Evolutionary conservation across 768 basidiomycete species (phyloP), one percentile per base, ranked within the genome.

Genomic region (Pleurotus salmoneostramineus): DNA sequence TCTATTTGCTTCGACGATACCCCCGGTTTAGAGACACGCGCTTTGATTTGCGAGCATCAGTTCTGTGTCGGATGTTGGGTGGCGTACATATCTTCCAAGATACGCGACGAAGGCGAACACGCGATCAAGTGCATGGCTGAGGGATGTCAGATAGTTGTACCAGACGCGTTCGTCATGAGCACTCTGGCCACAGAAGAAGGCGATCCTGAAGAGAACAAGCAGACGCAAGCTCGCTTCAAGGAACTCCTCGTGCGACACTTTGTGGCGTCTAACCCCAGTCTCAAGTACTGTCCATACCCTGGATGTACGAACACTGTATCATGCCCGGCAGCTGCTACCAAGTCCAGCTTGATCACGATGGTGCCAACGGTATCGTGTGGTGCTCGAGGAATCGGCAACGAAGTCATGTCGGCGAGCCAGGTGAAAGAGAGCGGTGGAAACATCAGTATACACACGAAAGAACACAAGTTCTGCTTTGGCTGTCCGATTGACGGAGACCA

Each of bases 271-370:
- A 88, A 87, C 71, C 74, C 84, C 33, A 84, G 83, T 56, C 81
- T 98, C 67, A 89, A 93, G 71, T 99, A 91, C 78, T 99, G 97
- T 69, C 97, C 97, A 3, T 94, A 93, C 64, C 95, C 96, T 0
- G 84, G 86, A 40, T 99, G 97, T 79, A 89, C 93, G 40, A 87
- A 92, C 70, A 95, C 95, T n/a, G 88, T 98, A 47, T 88, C 90
- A 42, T 98, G 95, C 73, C 81, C 87, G 6, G 70, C 87, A n/a
- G 93, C 91, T 0, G 82, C 93, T 1, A 81, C 85, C 46, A 89
- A 88, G 69, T 77, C 82, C 1, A 81, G 88, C 57, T 77, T 97
- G 34, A 80, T 87, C 55, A 84, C 83, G 2, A 73, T 93, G 56
- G 93, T 98, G 1, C 97, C 97, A 1, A 95, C 84, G 33, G 96